Base-by-base conservation (phyloP, 495 filamentous ascomycete genomes). In the Penicillium bialowiezense region DNA sequence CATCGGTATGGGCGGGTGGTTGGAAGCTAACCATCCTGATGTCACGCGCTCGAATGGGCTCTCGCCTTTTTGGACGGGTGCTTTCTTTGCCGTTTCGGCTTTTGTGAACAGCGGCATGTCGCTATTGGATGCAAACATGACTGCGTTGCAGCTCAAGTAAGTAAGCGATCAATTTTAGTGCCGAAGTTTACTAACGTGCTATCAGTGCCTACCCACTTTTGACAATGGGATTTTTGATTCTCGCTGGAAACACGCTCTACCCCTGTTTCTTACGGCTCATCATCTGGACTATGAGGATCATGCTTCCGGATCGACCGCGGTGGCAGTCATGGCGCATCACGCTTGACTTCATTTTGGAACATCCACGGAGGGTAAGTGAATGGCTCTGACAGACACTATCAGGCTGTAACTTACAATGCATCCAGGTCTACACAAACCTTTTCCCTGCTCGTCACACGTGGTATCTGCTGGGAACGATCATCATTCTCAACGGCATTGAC, bases 81-180 rank as follows among this genome's bases (percentile, higher is more conserved):
- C 68, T 2, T 76, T 75, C 36, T 73, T 75, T 48, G 71, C 70
- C 13, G 62, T 72, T 1, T 89, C 85, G 41, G 90, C 88, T 3
- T 96, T 96, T 65, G 91, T 88, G 55, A 96, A 95, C 60, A 86
- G 79, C 17, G 90, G 90, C 17, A 91, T 96, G 90, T 82, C 81
- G 15, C 78, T 96, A 26, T 65, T 96, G 34, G 90, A 95, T 64
- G 73, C 78, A 15, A 95, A 95, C 54, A 90, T 95, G 84, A 77
- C 62, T 39, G 70, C 70, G 19, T 55, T 75, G 15, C 71, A 75
- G 33, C 63, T 67, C 20, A 62, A 57, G 68, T 72, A 57, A 17
- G 56, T 51, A 29, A 0, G 8, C 8, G 44, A 18, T 13, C 1
- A 15, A 7, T n/a, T 38, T 42, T 1, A 19, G 15, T 20, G 15